Evolutionary conservation across 2,329 filamentous ascomycete genomes (phyloP).

Genomic region (Ascochyta rabiei): DNA sequence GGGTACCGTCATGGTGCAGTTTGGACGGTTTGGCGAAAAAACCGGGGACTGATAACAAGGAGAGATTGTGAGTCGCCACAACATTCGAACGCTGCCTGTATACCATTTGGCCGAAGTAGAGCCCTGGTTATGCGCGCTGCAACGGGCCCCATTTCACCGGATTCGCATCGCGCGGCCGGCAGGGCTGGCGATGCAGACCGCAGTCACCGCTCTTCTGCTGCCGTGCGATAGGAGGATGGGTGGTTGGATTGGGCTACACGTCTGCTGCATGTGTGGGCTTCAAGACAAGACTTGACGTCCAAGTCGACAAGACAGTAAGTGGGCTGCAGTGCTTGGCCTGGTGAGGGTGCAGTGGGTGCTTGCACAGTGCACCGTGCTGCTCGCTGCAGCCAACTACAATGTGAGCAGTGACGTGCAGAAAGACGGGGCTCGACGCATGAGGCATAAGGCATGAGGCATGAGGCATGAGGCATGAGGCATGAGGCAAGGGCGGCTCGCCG

Average conservation of each 20-base stretch:
- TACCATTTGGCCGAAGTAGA: constrained; percentile 25
- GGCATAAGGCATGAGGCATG: too few species aligned
- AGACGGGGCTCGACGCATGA: constrained; percentile 14
- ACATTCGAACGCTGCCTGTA: constrained; percentile 16
- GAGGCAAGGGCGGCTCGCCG: constrained; percentile 28
- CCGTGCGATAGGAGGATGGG: not conserved
- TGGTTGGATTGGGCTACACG: constrained; percentile 1
- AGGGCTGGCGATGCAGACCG: constrained; percentile 26
- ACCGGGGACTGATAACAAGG: constrained; percentile 31
- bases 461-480: constrained; percentile 16
- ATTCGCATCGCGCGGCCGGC: constrained; percentile 31
- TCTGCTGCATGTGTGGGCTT: constrained; percentile 5
- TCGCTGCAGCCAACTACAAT: constrained; percentile 18
- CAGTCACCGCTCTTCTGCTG: constrained; percentile 15
- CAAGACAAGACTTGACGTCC: constrained; percentile 10
- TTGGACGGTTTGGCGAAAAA: constrained; percentile 26
- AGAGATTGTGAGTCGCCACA: constrained; percentile 32
- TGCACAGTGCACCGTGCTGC: not conserved
- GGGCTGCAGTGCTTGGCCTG: constrained; percentile 8
- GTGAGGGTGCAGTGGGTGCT: not conserved
- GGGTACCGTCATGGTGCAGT: constrained; percentile 34
- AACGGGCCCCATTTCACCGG: constrained; percentile 29
- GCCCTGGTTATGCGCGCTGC: constrained; percentile 13
- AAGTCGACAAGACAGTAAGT: constrained; percentile 11
- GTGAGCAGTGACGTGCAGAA: constrained; percentile 25